phyloP scores from a whole-genome alignment of 2,329 filamentous ascomycete genomes.

The Sclerotinia spermophila region DNA sequence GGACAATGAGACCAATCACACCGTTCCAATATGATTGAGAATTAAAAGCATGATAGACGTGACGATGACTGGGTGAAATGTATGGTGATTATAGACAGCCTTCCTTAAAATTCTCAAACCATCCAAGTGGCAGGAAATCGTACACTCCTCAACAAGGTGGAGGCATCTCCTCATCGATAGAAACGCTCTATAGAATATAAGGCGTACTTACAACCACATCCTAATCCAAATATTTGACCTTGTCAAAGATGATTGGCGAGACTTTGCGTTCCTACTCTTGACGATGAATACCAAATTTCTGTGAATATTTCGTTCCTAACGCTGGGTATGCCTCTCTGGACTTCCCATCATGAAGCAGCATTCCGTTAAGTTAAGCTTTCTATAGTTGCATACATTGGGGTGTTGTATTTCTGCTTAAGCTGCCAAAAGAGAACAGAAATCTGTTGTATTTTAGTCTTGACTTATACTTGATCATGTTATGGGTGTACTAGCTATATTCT shows the following conservation, averaged over 20 bases:
- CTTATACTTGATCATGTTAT: not conserved
- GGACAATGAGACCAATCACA: accelerated
- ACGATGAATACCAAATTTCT: not conserved
- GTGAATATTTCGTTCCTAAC: not conserved
- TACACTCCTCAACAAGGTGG: not conserved
- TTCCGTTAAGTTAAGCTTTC: not conserved
- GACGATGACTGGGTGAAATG: not conserved
- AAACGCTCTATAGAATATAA: not conserved
- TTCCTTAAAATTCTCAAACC: not conserved
- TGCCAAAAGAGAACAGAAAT: not conserved
- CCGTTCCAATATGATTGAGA: not conserved
- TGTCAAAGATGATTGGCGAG: not conserved
- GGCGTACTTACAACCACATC: not conserved
- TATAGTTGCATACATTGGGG: not conserved
- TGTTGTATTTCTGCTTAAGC: not conserved
- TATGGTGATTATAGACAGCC: not conserved
- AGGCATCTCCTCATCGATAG: accelerated
- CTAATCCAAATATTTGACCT: not conserved
- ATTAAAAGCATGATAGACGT: not conserved
- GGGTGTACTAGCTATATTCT: not conserved
- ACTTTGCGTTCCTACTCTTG: no score
- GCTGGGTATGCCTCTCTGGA: accelerated
- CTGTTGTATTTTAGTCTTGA: accelerated
- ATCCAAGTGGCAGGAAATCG: not conserved
- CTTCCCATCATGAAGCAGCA: accelerated